Base-by-base conservation (phyloP, 169 alveolate species). In the Plasmodium yoelii region DNA sequence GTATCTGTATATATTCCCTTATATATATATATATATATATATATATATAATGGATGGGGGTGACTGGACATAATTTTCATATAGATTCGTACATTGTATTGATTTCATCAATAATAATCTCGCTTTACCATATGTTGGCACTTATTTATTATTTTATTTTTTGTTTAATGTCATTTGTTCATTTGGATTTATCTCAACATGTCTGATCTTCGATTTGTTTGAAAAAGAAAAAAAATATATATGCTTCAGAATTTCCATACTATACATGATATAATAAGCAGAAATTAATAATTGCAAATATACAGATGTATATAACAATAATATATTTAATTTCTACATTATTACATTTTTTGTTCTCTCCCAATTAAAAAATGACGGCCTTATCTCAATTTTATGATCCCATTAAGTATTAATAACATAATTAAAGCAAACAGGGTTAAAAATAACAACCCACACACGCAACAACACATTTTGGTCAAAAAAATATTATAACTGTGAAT, bases 391-490 rank as follows among this genome's bases (percentile, higher is more conserved):
- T 65, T 82, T 67, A 82, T 82, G 47, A 82, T 55, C 39, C 90
- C 90, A 65, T 82, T 82, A 18, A 82, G 69, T 67, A 82, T 55
- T 56, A 82, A 82, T 42, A 82, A 1, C 34, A 82, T 70, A 51
- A 82, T 67, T 56, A 82, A 18, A 53, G 90, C 90, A 19, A 82
- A 19, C 53, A 82, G 12, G 15, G 84, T 70, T 67, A 55, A 51
- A 10, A 82, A 19, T 55, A 82, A 56, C 39, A 82, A 67, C 19
- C 80, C 90, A 65, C 80, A 82, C 49, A 82, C 61, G 61, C 90
- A 82, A 42, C 90, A 82, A 67, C 90, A 82, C 90, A 82, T 82
- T 53, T 80, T 80, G 47, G 44, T 46, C 5, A 59, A 1, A 51
- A 26, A 71, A 26, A 24, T 42, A 39, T 68, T 26, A 18, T 24